phyloP scores from a whole-genome alignment of 768 basidiomycete species.

The Cubamyces lactineus region DNA sequence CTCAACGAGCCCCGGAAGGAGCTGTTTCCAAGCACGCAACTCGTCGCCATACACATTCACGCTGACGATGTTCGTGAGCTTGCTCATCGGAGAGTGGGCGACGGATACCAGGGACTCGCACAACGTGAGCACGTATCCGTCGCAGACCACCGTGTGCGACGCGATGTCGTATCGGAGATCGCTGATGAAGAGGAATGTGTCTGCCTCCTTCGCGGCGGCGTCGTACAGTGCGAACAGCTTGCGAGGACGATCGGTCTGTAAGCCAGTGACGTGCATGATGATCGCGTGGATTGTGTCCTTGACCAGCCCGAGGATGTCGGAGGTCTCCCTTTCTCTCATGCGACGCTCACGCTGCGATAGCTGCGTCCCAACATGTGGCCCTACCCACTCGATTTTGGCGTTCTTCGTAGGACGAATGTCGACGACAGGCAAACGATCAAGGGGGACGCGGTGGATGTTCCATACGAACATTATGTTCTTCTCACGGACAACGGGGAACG shows the following conservation, averaged over 20 bases:
- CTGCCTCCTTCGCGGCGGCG: slow-evolving; percentile 24
- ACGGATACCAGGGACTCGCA: slow-evolving; percentile 23
- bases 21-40: slow-evolving; percentile 49
- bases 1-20: slow-evolving; percentile 55
- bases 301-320: slow-evolving; percentile 35
- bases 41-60: slow-evolving; percentile 43
- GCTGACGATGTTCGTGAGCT: slow-evolving; percentile 36
- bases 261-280: slow-evolving; percentile 34
- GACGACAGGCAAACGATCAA: slow-evolving; percentile 41
- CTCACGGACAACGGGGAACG: slow-evolving; percentile 35
- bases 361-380: slow-evolving; percentile 36
- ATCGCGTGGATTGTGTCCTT: slow-evolving; percentile 39
- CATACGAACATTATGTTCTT: slow-evolving; percentile 23
- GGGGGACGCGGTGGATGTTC: slow-evolving; percentile 46
- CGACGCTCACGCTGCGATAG: slow-evolving; percentile 38
- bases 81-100: slow-evolving; percentile 30
- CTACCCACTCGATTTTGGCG: slow-evolving; percentile 35
- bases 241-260: slow-evolving; percentile 23
- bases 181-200: slow-evolving; percentile 52
- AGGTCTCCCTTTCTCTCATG: slow-evolving; percentile 26
- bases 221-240: slow-evolving; percentile 31
- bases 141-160: slow-evolving; percentile 54
- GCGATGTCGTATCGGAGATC: slow-evolving; percentile 51
- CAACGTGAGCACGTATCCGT: slow-evolving; percentile 51
- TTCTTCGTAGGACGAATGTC: slow-evolving; percentile 24